Percentiles rank a stretch among this genome's conserved stretches.
phyloP scores from a whole-genome alignment of 352 stramenopile genomes.

The Phytophthora fragariae region DNA sequence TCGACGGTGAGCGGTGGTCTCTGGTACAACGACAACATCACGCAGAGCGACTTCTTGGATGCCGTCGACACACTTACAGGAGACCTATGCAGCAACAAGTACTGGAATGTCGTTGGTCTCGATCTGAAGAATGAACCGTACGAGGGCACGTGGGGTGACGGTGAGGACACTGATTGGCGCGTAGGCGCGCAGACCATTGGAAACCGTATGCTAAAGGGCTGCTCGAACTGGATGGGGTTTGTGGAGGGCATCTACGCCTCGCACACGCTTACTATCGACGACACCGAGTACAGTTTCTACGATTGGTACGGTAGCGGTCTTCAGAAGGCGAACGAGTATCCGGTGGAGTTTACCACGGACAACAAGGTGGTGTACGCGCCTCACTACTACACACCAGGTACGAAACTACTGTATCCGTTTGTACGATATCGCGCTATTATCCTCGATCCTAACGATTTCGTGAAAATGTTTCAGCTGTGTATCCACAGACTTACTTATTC shows the following conservation, averaged over 20 bases:
- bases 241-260: slow-evolving; percentile 63
- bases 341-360: slow-evolving; percentile 45
- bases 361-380: slow-evolving; percentile 77
- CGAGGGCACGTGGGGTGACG: slow-evolving; percentile 61
- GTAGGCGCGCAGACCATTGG: slow-evolving; percentile 53
- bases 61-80: slow-evolving; percentile 55
- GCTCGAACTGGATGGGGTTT: slow-evolving; percentile 67
- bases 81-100: slow-evolving; percentile 60
- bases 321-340: slow-evolving; percentile 40
- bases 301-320: slow-evolving; percentile 70
- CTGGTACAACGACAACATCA: slow-evolving; percentile 50
- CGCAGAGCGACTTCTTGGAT: slow-evolving; percentile 47
- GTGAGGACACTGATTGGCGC: slow-evolving; percentile 46
- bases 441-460: too few relatives aligned
- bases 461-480: slow-evolving; percentile 35
- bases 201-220: slow-evolving; percentile 65
- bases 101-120: slow-evolving; percentile 82
- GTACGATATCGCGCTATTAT: background rate
- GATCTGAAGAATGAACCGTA: slow-evolving; percentile 74
- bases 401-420: background rate
- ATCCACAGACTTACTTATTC: slow-evolving; percentile 64
- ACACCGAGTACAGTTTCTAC: slow-evolving; percentile 51
- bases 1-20: slow-evolving; percentile 40
- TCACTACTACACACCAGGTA: slow-evolving; percentile 66
- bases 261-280: slow-evolving; percentile 47